Percentiles rank a stretch among this genome's conserved stretches.
phyloP scores from a whole-genome alignment of 192 early-diverging fungal genomes.

The Coemansia sp. region DNA sequence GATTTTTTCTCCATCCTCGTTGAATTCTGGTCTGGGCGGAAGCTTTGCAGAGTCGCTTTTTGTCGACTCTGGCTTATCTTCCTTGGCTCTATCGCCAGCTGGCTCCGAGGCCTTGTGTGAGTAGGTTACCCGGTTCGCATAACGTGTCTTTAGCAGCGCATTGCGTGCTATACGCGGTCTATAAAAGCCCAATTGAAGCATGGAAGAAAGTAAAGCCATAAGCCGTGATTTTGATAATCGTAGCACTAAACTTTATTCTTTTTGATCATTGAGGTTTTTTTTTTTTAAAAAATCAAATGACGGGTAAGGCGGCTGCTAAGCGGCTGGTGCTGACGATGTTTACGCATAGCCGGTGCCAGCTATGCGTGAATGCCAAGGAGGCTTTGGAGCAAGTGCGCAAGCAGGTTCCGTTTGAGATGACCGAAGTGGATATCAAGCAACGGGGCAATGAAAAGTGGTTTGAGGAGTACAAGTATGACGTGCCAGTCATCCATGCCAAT shows the following conservation, averaged over 20 bases:
- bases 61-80: conserved; percentile 3
- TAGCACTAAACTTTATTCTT: neutral
- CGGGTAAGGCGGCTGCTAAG: conserved; percentile 10
- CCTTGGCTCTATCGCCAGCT: neutral
- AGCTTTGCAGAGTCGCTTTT: neutral
- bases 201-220: conserved; percentile 7
- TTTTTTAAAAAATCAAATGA: conserved; percentile 1
- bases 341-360: conserved; percentile 49
- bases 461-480: conserved; percentile 52
- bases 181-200: neutral
- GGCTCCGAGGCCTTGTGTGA: neutral
- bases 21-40: neutral
- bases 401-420: conserved; percentile 40
- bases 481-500: conserved; percentile 48
- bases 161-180: neutral
- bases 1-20: conserved; percentile 26
- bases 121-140: conserved; percentile 3
- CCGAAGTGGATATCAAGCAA: conserved; percentile 43
- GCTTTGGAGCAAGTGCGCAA: conserved; percentile 37
- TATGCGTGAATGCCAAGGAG: conserved; percentile 49
- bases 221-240: conserved; percentile 4
- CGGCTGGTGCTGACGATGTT: conserved; percentile 49
- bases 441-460: conserved; percentile 49
- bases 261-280: neutral
- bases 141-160: neutral